Evolutionary conservation across 73 alveolate genomes (phyloP).

Genomic region (Paramecium octaurelia): DNA sequence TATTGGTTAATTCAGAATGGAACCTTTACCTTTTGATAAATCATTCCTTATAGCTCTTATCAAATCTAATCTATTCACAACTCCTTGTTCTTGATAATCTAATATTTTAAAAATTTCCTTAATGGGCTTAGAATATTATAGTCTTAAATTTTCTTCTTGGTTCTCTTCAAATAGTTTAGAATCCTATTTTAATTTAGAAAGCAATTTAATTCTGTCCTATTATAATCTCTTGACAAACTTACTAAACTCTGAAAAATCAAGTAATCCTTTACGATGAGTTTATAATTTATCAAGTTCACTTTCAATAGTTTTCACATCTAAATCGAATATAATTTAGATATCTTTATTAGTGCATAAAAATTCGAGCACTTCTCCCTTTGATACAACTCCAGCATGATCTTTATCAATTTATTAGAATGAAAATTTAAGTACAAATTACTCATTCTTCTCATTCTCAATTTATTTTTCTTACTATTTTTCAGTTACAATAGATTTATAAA

Average conservation of each 20-base stretch:
- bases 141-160: neutral
- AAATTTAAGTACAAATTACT: neutral
- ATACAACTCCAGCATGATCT: slow-evolving; percentile 35
- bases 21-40: neutral
- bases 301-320: slow-evolving; percentile 4
- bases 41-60: slow-evolving; percentile 40
- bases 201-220: neutral
- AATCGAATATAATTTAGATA: slow-evolving; percentile 1
- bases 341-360: slow-evolving; percentile 2
- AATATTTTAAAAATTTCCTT: slow-evolving; percentile 22
- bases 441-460: slow-evolving; percentile 1
- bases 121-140: neutral
- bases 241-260: neutral
- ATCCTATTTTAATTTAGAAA: neutral
- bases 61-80: neutral
- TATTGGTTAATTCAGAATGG: neutral
- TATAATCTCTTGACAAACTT: neutral
- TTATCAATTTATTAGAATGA: slow-evolving; percentile 11
- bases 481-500: neutral
- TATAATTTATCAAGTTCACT: neutral
- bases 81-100: slow-evolving; percentile 18
- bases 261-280: slow-evolving; percentile 18
- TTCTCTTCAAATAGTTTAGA: neutral
- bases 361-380: slow-evolving; percentile 39
- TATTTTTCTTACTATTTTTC: slow-evolving; percentile 2